Evolutionary conservation across 768 basidiomycete species (phyloP), one percentile per base, ranked within the genome.

Genomic region (Leucogyrophana mollusca): DNA sequence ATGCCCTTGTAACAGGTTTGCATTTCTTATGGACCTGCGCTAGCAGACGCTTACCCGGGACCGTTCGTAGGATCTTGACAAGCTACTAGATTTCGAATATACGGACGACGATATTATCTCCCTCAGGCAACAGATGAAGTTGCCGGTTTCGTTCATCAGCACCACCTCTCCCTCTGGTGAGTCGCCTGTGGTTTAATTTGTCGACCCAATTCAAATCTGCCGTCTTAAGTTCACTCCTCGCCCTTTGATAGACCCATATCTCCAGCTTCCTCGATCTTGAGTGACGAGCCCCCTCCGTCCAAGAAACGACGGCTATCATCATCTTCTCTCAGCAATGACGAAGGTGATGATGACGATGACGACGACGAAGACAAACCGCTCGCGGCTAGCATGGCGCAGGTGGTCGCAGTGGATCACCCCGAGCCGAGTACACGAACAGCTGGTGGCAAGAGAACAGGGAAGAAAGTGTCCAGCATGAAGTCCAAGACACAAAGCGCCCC

Each of bases 51-150:
- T 39, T 48, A 54, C 46, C 34, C 18, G 45, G 40, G 36, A 24
- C 48, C 32, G 23, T 37, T 46, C n/a, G 21, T 59, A 95, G 90
- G 89, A 90, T 62, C 76, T 74, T 24, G 82, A 81, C 39, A 80
- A 80, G 56, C 72, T 94, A 9, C 72, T 87, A n/a, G 86, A 92
- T 66, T 94, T 94, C 55, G 73, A 76, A 39, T 90, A 90, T 62
- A 70, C 70, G 10, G 83, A 92, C 63, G 80, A 80, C 16, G 82
- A 84, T 52, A 81, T 92, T 35, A 57, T 72, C 21, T 83, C 85
- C 14, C 61, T 90, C 46, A 79, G 85, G 49, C 79, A 80, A 55
- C 87, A 87, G 64, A 85, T 91, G 80, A 68, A 66, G 44, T 62
- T 78, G 27, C 74, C 77, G 0, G 71, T 73, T 16, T 76, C 79